Conservation (phyloP, 148 eudicot genomes). For the Amaranthus cruentus region DNA sequence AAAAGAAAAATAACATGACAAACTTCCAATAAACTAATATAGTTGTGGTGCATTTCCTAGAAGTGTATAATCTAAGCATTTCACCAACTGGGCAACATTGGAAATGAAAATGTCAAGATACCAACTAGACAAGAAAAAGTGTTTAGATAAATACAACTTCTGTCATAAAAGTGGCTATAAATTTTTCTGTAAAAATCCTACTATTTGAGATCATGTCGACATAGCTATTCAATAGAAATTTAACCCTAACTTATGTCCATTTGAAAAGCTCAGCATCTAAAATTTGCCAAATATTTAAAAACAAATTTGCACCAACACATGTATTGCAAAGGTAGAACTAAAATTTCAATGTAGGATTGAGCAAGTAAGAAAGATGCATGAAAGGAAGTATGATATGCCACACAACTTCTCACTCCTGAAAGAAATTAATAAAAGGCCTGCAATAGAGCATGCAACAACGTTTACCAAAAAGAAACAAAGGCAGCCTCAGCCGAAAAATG, state of each 20-base stretch:
- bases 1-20: slow-evolving; percentile 10
- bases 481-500: not conserved
- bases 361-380: not conserved
- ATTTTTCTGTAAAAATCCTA: too few relatives aligned
- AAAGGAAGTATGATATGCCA: not conserved
- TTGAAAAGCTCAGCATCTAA: not conserved
- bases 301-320: not conserved
- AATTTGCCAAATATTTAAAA: not conserved
- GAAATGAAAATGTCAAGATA: not conserved
- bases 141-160: too few relatives aligned
- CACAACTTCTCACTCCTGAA: not conserved
- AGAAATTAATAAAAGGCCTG: not conserved
- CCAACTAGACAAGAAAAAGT: too few relatives aligned
- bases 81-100: not conserved
- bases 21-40: not conserved
- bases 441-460: not conserved
- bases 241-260: not conserved
- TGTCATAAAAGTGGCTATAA: too few relatives aligned
- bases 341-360: not conserved
- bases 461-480: not conserved
- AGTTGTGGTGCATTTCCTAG: not conserved
- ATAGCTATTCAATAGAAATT: not conserved
- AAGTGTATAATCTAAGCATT: not conserved
- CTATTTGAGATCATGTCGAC: too few relatives aligned
- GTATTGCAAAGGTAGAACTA: not conserved